Conservation (phyloP, 208 protist species). For the Novymonas esmeraldas region DNA sequence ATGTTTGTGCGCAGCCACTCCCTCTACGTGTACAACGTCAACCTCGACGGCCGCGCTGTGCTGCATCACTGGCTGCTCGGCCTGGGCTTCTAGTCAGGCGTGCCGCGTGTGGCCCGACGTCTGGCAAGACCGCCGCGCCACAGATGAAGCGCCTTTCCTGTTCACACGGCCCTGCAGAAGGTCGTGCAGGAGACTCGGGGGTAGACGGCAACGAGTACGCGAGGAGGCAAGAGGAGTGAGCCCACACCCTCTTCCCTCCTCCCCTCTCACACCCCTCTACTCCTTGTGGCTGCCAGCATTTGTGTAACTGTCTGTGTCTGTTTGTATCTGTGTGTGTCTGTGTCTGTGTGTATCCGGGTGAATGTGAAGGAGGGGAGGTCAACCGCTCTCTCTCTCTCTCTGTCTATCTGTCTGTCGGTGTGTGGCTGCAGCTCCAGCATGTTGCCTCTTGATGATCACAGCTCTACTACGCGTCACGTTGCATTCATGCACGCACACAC, state of each 20-base stretch:
- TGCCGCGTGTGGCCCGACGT: background rate
- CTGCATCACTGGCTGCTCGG: constrained; percentile 89
- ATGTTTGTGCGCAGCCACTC: constrained; percentile 77
- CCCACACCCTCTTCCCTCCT: background rate
- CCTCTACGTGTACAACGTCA: constrained; percentile 86
- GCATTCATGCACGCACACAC: too few relatives aligned
- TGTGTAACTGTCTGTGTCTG: background rate
- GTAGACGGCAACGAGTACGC: too few relatives aligned
- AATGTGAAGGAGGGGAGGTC: background rate
- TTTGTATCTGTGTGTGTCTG: background rate
- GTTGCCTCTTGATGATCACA: too few relatives aligned
- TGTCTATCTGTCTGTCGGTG: too few relatives aligned
- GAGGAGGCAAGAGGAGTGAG: too few relatives aligned
- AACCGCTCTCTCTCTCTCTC: too few relatives aligned
- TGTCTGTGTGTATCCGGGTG: background rate
- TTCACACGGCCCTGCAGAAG: too few relatives aligned
- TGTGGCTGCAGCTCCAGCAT: too few relatives aligned
- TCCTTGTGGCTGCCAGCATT: background rate
- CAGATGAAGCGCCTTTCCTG: too few relatives aligned
- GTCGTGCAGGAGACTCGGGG: too few relatives aligned
- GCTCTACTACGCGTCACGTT: too few relatives aligned
- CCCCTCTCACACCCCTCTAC: background rate
- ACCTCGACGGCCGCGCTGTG: constrained; percentile 65
- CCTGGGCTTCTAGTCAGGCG: constrained; percentile 66
- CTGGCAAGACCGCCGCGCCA: too few relatives aligned